These are phyloP conservation scores for Podospora anserina DNA, from an alignment of 495 filamentous ascomycete species.

Conservation along the genomic window DNA sequence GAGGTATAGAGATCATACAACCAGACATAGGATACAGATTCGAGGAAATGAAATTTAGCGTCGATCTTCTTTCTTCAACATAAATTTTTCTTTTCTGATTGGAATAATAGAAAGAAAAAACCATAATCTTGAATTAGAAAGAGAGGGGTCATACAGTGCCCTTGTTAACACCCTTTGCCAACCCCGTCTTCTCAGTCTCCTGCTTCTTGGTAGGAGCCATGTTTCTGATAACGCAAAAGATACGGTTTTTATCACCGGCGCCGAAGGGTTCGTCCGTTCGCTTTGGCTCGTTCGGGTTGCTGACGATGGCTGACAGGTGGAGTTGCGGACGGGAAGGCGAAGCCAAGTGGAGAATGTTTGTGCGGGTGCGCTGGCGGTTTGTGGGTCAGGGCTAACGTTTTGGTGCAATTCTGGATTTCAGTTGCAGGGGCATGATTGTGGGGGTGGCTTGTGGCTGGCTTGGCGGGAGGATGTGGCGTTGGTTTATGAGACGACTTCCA, in stretches of 20 bases:
- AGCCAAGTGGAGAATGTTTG: conserved; percentile 11
- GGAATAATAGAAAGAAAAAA: not conserved
- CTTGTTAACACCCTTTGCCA: conserved; percentile 79
- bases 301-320: conserved; percentile 2
- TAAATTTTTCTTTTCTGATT: no score
- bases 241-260: not conserved
- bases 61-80: no score
- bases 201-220: conserved; percentile 37
- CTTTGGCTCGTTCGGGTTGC: conserved; percentile 13
- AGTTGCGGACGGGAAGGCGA: conserved; percentile 1
- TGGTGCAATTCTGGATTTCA: conserved; percentile 4
- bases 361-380: not conserved
- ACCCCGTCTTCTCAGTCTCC: conserved; percentile 56
- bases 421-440: not conserved
- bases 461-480: not conserved
- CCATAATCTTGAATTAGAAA: conserved; percentile 16
- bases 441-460: conserved; percentile 8
- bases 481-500: not conserved
- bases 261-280: conserved; percentile 15
- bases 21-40: no score
- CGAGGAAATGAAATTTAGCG: no score
- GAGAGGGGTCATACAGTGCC: conserved; percentile 66
- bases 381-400: not conserved
- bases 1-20: not conserved
- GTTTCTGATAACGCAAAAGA: conserved; percentile 4